Evolutionary conservation across 2,329 filamentous ascomycete genomes (phyloP), one percentile per base, ranked within the genome.

Genomic region (Zalaria obscura): DNA sequence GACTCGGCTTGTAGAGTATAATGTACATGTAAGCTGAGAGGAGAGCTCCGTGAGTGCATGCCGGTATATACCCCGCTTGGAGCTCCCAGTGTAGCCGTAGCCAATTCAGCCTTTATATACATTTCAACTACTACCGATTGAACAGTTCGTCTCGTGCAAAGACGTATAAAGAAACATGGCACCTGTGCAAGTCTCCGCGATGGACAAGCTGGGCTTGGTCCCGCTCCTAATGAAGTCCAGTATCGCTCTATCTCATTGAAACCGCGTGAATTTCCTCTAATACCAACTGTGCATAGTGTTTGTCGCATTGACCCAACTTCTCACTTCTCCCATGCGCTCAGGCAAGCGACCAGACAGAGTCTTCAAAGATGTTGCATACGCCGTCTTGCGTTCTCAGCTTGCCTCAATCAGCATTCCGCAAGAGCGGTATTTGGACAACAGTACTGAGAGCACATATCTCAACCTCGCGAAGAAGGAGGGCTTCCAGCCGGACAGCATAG

Each of bases 401-500:
- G 40, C 41, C n/a, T 35, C 25, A 33, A 36, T 54, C 40, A 51
- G 28, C 59, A 58, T 51, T 56, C 51, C 55, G 54, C 62, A 64
- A 41, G 57, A 63, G 42, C 56, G 60, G 44, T 61, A 49, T 55
- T 7, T 60, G 27, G 52, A 50, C 36, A 43, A 41, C 35, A 48
- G 37, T 47, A 62, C 50, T 47, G 56, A 61, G 25, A 45, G 53
- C 1, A 49, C 44, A 6, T 67, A 66, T 45, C 46, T 57, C 27
- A 48, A 57, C 25, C 55, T 60, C 36, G 57, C 58, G 29, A 52
- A 58, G 28, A 51, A 57, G 27, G 48, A 55, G 25, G 52, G 53
- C 5, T 57, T 66, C 45, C 48, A 56, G 5, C 62, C 64, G 0
- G 56, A 63, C 25, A 63, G 51, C 36, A 54, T 60, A 11, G 58